Percentiles rank a stretch among this genome's conserved stretches.
phyloP scores from a whole-genome alignment of 495 filamentous ascomycete species.

The Tricharina praecox region DNA sequence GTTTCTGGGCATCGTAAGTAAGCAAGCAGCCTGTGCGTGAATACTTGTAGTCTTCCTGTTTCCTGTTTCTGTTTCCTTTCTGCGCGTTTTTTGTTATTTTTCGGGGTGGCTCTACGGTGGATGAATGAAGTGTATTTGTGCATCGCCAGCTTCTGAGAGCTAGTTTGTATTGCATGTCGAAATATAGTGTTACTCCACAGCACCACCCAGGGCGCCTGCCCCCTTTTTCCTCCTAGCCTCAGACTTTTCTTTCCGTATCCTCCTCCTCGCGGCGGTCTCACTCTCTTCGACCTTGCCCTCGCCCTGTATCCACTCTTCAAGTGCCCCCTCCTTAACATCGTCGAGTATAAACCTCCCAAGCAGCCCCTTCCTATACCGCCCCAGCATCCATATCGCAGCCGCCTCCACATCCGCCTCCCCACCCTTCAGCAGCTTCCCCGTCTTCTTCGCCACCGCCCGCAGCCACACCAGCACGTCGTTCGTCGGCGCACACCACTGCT shows the following conservation, averaged over 20 bases:
- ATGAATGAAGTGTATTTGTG: no score
- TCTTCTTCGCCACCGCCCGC: slow-evolving; percentile 46
- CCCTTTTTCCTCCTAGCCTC: slow-evolving; percentile 20
- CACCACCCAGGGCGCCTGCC: no score
- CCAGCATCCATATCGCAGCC: slow-evolving; percentile 66
- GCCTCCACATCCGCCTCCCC: slow-evolving; percentile 53
- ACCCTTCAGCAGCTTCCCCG: slow-evolving; percentile 60
- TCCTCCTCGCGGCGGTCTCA: slow-evolving; percentile 27
- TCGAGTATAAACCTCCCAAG: slow-evolving; percentile 70
- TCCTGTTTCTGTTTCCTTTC: no score
- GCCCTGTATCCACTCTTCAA: slow-evolving; percentile 31
- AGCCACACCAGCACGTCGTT: slow-evolving; percentile 64
- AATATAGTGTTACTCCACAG: no score
- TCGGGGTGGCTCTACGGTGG: no score
- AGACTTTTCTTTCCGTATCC: slow-evolving; percentile 29
- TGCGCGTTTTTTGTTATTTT: no score
- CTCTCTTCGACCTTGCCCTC: slow-evolving; percentile 26
- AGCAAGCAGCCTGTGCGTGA: no score
- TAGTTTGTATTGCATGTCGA: no score
- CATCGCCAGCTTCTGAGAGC: no score
- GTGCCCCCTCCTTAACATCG: slow-evolving; percentile 44
- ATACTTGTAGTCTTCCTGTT: no score
- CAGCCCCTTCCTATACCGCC: slow-evolving; percentile 62
- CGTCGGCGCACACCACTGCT: slow-evolving; percentile 40
- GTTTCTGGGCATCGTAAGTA: no score